Conservation (phyloP, 345 rosid species). For the Atalantia buxifolia region DNA sequence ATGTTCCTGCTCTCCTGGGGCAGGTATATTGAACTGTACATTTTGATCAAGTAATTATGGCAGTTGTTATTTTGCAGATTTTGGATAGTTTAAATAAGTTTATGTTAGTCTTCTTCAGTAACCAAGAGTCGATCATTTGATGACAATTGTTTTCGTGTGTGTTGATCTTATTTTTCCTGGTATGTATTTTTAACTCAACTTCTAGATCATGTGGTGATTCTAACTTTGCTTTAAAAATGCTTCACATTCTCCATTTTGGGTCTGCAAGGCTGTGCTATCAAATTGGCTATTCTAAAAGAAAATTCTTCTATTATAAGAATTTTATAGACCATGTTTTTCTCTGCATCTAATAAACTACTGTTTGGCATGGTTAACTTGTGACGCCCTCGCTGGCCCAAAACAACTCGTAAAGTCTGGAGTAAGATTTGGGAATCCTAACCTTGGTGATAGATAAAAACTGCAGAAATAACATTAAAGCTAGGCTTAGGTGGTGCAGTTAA, state of each 20-base stretch:
- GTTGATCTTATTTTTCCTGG: neutral
- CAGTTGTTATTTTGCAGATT: constrained; percentile 5
- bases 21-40: constrained; percentile 51
- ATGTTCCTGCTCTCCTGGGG: constrained; percentile 94
- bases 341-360: neutral
- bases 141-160: neutral
- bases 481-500: neutral
- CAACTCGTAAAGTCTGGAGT: neutral
- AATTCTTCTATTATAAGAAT: neutral
- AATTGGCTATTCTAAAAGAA: neutral
- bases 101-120: neutral
- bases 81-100: neutral
- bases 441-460: neutral
- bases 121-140: neutral
- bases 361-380: neutral
- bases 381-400: neutral
- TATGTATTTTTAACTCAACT: neutral
- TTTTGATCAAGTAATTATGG: neutral
- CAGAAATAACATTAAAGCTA: neutral
- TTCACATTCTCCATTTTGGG: neutral
- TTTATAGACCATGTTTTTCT: neutral
- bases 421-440: neutral
- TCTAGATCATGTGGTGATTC: neutral
- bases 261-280: neutral
- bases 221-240: neutral